phyloP scores from a whole-genome alignment of 2,329 filamentous ascomycete genomes.

The Xylariales sp. region DNA sequence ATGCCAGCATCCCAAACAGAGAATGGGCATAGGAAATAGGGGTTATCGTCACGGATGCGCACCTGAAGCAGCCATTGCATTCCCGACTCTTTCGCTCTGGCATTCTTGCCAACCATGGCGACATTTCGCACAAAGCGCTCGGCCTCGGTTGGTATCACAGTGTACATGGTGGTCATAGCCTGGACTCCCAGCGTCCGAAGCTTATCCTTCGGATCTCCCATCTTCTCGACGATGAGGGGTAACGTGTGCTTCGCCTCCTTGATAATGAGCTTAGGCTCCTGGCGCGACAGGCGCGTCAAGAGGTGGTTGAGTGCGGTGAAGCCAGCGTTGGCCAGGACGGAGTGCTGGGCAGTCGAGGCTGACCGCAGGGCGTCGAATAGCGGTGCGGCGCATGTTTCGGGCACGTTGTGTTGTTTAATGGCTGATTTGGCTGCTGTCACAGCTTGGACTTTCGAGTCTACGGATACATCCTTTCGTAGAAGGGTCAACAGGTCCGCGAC shows the following conservation, averaged over 20 bases:
- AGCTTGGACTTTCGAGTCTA: conserved; percentile 66
- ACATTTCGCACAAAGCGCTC: conserved; percentile 75
- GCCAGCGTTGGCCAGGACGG: conserved; percentile 72
- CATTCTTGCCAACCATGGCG: conserved; percentile 75
- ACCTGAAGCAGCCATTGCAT: conserved; percentile 84
- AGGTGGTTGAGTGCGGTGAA: conserved; percentile 87
- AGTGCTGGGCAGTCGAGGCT: conserved; percentile 72
- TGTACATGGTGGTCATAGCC: conserved; percentile 73
- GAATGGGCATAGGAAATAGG: too few species aligned
- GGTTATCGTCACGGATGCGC: conserved; percentile 13
- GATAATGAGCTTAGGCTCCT: conserved; percentile 70
- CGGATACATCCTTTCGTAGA: conserved; percentile 56
- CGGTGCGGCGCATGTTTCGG: conserved; percentile 63
- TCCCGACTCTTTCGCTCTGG: conserved; percentile 77
- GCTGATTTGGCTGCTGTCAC: conserved; percentile 76
- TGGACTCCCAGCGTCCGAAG: conserved; percentile 70
- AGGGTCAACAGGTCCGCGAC: conserved; percentile 49
- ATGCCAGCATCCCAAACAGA: too few species aligned
- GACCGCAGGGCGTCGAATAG: conserved; percentile 80
- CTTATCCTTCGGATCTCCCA: conserved; percentile 86
- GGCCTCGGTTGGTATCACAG: conserved; percentile 64
- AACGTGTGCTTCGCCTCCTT: conserved; percentile 69
- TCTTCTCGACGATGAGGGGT: conserved; percentile 73
- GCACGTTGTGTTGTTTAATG: conserved; percentile 91
- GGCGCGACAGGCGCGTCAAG: conserved; percentile 78